phyloP scores from a whole-genome alignment of 768 basidiomycete species.

The Lentinula aciculospora region DNA sequence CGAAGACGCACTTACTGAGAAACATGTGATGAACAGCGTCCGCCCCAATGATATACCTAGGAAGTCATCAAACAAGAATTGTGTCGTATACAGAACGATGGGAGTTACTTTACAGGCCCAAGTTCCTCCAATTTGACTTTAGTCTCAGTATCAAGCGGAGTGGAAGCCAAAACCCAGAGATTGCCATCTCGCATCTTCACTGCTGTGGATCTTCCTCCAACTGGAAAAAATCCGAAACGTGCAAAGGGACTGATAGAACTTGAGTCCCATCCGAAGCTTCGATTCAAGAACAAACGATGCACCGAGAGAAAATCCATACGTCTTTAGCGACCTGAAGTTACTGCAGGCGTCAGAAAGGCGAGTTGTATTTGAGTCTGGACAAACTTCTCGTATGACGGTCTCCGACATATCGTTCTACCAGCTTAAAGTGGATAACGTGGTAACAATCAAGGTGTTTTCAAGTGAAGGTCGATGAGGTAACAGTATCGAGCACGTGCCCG shows the following conservation, averaged over 20 bases:
- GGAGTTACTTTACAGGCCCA: slow-evolving; percentile 60
- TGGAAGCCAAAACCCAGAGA: slow-evolving; percentile 79
- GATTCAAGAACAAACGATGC: not conserved
- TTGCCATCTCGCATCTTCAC: slow-evolving; percentile 61
- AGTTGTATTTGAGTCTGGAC: not conserved
- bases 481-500: not conserved
- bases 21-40: slow-evolving; percentile 58
- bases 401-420: not conserved
- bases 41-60: slow-evolving; percentile 53
- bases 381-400: slow-evolving; percentile 36
- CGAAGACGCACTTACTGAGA: slow-evolving; percentile 34
- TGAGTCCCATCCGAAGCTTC: not conserved
- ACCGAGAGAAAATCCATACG: slow-evolving; percentile 67
- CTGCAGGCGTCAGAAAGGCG: not conserved
- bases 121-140: slow-evolving; percentile 55
- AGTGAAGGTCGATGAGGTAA: not conserved
- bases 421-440: not conserved
- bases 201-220: slow-evolving; percentile 83
- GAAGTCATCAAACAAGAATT: not conserved
- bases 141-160: slow-evolving; percentile 62
- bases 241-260: slow-evolving; percentile 49
- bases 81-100: not conserved
- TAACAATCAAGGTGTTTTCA: not conserved
- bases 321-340: slow-evolving; percentile 38
- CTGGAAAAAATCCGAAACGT: slow-evolving; percentile 59